Evolutionary conservation across 148 eudicot genomes (phyloP).

Genomic region (Polygonum maritimum): DNA sequence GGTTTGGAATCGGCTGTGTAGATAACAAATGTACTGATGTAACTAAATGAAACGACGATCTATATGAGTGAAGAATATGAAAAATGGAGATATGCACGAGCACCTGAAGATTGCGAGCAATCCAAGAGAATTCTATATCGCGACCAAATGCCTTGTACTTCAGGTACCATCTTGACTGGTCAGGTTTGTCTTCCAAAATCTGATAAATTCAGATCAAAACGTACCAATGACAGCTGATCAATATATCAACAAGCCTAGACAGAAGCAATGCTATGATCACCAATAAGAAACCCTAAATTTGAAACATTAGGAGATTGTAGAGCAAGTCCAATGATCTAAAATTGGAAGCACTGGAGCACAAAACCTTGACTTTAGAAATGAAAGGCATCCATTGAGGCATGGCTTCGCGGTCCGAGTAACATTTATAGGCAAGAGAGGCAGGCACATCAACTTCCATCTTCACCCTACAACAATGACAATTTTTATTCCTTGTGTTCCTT

Average conservation of each 20-base stretch:
- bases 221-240: neutral
- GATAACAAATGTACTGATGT: neutral
- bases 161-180: conserved; percentile 72
- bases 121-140: conserved; percentile 90
- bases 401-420: conserved; percentile 84
- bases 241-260: neutral
- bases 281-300: neutral
- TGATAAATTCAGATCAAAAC: conserved; percentile 19
- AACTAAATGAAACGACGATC: neutral
- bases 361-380: conserved; percentile 85
- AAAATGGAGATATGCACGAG: neutral
- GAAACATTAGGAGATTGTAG: neutral
- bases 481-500: neutral
- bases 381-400: conserved; percentile 94
- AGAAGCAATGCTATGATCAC: neutral
- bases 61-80: neutral
- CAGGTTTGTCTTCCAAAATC: conserved; percentile 82
- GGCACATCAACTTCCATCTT: conserved; percentile 78
- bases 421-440: conserved; percentile 67
- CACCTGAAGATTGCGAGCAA: conserved; percentile 98
- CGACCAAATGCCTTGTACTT: conserved; percentile 87
- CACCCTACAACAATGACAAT: conserved; percentile 31
- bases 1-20: conserved; percentile 81
- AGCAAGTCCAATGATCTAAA: neutral
- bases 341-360: neutral